Percentiles rank a stretch among this genome's conserved stretches.
phyloP scores from a whole-genome alignment of 305 asterid species.

The Vinca major region DNA sequence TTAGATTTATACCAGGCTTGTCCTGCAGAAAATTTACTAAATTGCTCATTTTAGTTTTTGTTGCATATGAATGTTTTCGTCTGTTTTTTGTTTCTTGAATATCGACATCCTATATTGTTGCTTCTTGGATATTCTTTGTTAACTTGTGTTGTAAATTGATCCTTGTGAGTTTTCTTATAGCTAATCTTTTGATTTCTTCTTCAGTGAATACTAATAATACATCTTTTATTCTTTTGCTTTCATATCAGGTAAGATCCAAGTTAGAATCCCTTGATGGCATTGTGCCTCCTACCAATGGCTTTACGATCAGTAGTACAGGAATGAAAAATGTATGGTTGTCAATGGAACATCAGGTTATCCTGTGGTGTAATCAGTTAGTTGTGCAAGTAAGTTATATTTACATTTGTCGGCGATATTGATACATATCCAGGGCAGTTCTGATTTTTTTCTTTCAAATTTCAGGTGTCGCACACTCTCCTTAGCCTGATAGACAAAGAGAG shows the following conservation, averaged over 20 bases:
- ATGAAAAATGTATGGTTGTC: slow-evolving; percentile 93
- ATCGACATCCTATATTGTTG: neutral
- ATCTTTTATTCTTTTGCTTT: slow-evolving; percentile 14
- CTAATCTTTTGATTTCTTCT: neutral
- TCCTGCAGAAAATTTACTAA: neutral
- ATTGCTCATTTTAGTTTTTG: neutral
- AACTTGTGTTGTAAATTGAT: slow-evolving; percentile 1
- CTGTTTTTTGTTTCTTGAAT: neutral
- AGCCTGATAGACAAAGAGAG: slow-evolving; percentile 66
- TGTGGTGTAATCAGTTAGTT: slow-evolving; percentile 98
- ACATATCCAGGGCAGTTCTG: slow-evolving; percentile 18
- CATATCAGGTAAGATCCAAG: slow-evolving; percentile 68
- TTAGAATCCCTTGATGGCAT: slow-evolving; percentile 86
- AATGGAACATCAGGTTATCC: slow-evolving; percentile 96
- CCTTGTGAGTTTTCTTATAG: neutral
- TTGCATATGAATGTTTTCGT: neutral
- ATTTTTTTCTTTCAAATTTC: slow-evolving; percentile 27
- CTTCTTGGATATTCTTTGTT: neutral
- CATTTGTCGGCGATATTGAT: slow-evolving; percentile 15
- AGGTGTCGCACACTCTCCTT: slow-evolving; percentile 97
- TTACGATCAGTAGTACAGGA: slow-evolving; percentile 73
- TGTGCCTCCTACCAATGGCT: slow-evolving; percentile 89
- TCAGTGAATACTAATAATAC: slow-evolving; percentile 5
- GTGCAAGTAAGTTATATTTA: slow-evolving; percentile 70
- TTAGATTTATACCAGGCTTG: neutral